Evolutionary conservation across 164 flowering plant species (phyloP).

Genomic region (Magnolia sinica): DNA sequence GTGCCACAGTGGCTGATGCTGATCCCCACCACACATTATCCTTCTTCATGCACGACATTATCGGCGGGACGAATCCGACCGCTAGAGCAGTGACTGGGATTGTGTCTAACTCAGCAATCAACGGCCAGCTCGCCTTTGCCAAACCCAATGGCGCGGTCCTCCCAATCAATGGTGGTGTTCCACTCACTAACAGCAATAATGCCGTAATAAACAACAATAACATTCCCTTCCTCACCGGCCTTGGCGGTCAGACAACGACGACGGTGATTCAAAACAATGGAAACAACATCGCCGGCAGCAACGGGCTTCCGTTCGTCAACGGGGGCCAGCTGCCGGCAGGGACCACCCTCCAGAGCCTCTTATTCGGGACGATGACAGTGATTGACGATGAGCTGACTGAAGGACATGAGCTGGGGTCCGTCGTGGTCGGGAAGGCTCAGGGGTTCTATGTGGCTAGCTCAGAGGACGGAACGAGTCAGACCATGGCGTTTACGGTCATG

Average conservation of each 20-base stretch:
- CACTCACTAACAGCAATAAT: conserved; percentile 40
- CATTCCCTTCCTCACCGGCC: conserved; percentile 31
- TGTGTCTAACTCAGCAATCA: conserved; percentile 48
- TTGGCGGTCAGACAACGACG: conserved; percentile 17
- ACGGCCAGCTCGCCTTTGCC: conserved; percentile 69
- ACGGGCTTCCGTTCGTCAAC: conserved; percentile 27
- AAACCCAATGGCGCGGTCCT: conserved; percentile 68
- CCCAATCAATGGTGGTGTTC: conserved; percentile 47
- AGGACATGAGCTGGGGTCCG: conserved; percentile 58
- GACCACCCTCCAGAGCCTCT: conserved; percentile 39
- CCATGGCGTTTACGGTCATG: conserved; percentile 60
- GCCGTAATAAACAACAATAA: conserved; percentile 30
- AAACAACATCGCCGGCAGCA: conserved; percentile 18
- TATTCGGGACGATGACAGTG: conserved; percentile 67
- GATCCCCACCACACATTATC: conserved; percentile 23
- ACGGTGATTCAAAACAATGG: conserved; percentile 16
- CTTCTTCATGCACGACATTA: conserved; percentile 54
- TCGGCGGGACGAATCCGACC: conserved; percentile 45
- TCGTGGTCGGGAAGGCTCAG: conserved; percentile 60
- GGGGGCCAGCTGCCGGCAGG: conserved; percentile 49
- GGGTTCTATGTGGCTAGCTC: conserved; percentile 71
- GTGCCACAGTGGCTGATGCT: neutral
- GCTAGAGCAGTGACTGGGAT: conserved; percentile 63
- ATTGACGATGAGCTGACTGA: conserved; percentile 65
- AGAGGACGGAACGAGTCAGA: conserved; percentile 57